These are phyloP conservation scores for Trametes sanguinea DNA, from an alignment of 768 basidiomycete species.

Conservation along the genomic window DNA sequence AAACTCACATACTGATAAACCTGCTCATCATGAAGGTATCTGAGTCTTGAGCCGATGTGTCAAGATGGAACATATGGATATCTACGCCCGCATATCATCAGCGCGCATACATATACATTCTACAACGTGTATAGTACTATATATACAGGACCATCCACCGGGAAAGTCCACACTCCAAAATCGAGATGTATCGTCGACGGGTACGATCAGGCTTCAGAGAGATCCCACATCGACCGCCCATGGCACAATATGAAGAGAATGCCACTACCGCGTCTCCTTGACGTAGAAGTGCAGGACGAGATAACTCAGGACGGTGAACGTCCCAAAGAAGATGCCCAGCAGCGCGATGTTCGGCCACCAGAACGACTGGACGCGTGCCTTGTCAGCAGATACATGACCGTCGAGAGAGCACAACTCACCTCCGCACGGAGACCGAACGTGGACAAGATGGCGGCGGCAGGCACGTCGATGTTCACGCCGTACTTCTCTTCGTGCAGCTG, in stretches of 20 bases:
- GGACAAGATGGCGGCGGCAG: conserved; percentile 92
- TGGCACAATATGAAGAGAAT: no score
- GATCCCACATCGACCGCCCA: no score
- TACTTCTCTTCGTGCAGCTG: conserved; percentile 95
- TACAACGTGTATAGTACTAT: conserved; percentile 10
- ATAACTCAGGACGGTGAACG: conserved; percentile 77
- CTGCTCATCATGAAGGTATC: no score
- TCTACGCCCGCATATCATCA: background rate
- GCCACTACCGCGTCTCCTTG: conserved; percentile 63
- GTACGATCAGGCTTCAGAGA: background rate
- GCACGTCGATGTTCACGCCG: conserved; percentile 95
- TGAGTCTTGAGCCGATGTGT: no score
- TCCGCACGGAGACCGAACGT: conserved; percentile 92
- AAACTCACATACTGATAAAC: no score
- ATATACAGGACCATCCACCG: conserved; percentile 14
- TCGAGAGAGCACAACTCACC: conserved; percentile 40
- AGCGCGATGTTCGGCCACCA: conserved; percentile 98
- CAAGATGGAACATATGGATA: background rate
- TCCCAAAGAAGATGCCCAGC: conserved; percentile 82
- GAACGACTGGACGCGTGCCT: conserved; percentile 62
- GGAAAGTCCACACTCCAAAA: conserved; percentile 10
- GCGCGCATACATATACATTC: conserved; percentile 8
- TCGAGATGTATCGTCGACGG: background rate
- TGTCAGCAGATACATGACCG: conserved; percentile 11
- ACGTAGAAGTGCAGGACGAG: conserved; percentile 85